Evolutionary conservation across 2,329 filamentous ascomycete genomes (phyloP), one percentile per base, ranked within the genome.

Genomic region (Fusarium acutatum): DNA sequence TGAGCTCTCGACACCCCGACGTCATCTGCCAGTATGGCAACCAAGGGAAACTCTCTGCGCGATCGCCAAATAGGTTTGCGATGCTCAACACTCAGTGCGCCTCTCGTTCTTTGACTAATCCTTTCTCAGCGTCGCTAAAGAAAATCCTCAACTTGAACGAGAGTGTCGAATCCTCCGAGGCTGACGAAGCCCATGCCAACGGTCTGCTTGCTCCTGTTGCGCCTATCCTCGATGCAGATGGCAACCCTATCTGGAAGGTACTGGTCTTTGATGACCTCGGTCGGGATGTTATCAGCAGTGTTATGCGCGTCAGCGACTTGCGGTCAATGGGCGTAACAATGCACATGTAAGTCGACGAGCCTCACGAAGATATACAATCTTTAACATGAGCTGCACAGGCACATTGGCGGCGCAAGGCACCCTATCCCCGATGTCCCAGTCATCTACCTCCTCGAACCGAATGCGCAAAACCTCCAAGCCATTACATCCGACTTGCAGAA

Each of bases 221-320:
- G n/a, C 92, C 94, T 22, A 93, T 98, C 60, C 86, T 97, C 70
- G 95, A 95, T 76, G 88, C 94, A 52, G 92, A 97, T 77, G 95
- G 95, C 72, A 94, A 97, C 79, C 95, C 96, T 2, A 95, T 98
- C 84, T 98, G 96, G 96, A 98, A 98, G 83, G 94, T 98, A 12
- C 86, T 99, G 59, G 94, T 99, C 15, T 98, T 99, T 80, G 97
- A 99, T 83, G 93, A 96, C 76, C 82, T 92, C 8, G 96, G 96
- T 53, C 89, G 95, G 81, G 95, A 98, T 88, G 94, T 99, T 67
- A 98, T 99, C 79, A 98, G 95, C 85, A 98, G 95, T 79, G 95
- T 99, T 6, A 87, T 99, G 73, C 90, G 95, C 67, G 96, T 99
- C 72, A 97, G 95, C 80, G 96, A 99, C 83, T 86, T 99, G 80